Evolutionary conservation across 192 early-diverging fungal genomes (phyloP).

Genomic region (Piromyces sp.): DNA sequence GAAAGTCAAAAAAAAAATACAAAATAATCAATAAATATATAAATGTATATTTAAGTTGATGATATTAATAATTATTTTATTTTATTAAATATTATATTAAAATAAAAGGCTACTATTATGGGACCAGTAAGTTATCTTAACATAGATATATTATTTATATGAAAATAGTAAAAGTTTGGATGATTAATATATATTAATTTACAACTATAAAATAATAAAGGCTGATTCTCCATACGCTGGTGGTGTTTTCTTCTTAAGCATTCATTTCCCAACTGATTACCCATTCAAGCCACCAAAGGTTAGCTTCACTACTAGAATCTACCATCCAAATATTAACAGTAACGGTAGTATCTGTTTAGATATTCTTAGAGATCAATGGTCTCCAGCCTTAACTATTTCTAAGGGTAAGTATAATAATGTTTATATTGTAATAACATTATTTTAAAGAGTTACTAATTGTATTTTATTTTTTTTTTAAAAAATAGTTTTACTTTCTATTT

Average conservation of each 20-base stretch:
- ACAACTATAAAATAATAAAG: slow-evolving; percentile 16
- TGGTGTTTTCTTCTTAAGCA: slow-evolving; percentile 93
- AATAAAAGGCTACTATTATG: slow-evolving; percentile 83
- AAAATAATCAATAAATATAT: too few relatives aligned
- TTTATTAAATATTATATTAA: too few relatives aligned
- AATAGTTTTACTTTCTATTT: slow-evolving; percentile 85
- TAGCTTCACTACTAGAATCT: slow-evolving; percentile 89
- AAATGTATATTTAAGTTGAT: background rate
- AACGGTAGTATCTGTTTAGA: slow-evolving; percentile 97
- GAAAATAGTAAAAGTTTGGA: background rate
- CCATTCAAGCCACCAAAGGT: slow-evolving; percentile 98
- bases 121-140: slow-evolving; percentile 58
- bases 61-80: background rate
- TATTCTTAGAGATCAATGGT: slow-evolving; percentile 97
- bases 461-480: background rate
- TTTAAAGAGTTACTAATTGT: background rate
- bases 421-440: background rate
- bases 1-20: too few relatives aligned
- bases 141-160: too few relatives aligned
- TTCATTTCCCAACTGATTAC: slow-evolving; percentile 96
- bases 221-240: slow-evolving; percentile 76
- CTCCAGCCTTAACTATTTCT: slow-evolving; percentile 92
- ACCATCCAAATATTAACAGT: slow-evolving; percentile 98
- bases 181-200: too few relatives aligned
- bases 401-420: slow-evolving; percentile 43